Conservation (phyloP, 2,329 filamentous ascomycete species). For the Penicillium hesseltinei region DNA sequence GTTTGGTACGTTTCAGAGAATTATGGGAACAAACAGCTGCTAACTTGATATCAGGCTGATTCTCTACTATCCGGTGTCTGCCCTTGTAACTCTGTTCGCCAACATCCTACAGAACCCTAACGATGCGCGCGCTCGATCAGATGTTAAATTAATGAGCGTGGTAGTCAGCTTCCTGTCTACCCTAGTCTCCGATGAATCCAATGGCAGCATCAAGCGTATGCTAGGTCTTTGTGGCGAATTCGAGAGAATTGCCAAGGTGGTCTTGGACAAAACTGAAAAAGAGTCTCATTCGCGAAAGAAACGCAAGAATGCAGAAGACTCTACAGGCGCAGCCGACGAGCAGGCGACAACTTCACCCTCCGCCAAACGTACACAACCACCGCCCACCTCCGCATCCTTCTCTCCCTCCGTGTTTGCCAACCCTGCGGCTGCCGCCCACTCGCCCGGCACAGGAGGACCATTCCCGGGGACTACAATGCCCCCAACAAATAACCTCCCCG, state of each 20-base stretch:
- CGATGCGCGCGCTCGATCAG: constrained; percentile 81
- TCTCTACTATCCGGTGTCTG: constrained; percentile 93
- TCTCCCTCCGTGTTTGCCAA: constrained; percentile 28
- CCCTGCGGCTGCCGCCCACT: constrained; percentile 16
- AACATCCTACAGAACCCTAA: constrained; percentile 95
- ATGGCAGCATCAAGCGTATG: constrained; percentile 90
- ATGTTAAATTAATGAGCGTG: constrained; percentile 85
- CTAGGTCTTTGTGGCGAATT: constrained; percentile 93
- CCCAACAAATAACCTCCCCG: constrained; percentile 21
- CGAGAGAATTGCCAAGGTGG: constrained; percentile 84
- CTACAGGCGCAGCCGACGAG: constrained; percentile 23
- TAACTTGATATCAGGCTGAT: constrained; percentile 62
- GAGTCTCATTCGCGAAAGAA: constrained; percentile 79
- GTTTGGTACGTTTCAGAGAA: constrained; percentile 70
- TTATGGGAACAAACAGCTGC: neutral
- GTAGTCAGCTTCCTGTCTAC: constrained; percentile 91
- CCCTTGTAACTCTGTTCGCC: constrained; percentile 90
- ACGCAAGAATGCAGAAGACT: constrained; percentile 65
- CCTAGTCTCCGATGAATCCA: constrained; percentile 83
- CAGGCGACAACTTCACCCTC: constrained; percentile 21
- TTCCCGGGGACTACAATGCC: constrained; percentile 29
- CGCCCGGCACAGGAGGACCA: constrained; percentile 18
- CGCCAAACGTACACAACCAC: constrained; percentile 27
- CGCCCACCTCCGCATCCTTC: constrained; percentile 23
- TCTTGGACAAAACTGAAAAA: constrained; percentile 87